A percentile compares a stretch with the other conserved stretches of the same genome.
phyloP scores from a whole-genome alignment of 306 rosid genomes.

The Acacia melanoxylon region DNA sequence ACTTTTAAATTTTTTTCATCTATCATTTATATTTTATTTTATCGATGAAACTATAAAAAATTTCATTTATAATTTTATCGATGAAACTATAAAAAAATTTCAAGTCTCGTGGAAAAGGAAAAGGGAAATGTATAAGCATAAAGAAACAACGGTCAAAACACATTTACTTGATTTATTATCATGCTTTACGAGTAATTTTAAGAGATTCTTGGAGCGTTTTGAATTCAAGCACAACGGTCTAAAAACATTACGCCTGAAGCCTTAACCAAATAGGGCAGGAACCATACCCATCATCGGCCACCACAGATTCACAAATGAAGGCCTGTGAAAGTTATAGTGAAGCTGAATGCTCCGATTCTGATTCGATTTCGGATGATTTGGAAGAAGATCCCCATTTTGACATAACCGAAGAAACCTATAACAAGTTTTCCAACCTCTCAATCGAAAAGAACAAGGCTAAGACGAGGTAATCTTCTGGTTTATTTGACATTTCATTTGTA shows the following conservation, averaged over 20 bases:
- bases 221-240: constrained; percentile 2
- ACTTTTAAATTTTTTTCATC: no score
- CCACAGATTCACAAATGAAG: constrained; percentile 6
- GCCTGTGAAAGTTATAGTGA: constrained; percentile 28
- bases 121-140: neutral
- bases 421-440: constrained; percentile 49
- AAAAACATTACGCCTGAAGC: neutral
- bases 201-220: neutral
- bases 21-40: no score
- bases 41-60: no score
- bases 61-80: no score
- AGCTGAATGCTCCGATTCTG: constrained; percentile 41
- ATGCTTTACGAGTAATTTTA: no score
- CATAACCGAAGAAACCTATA: constrained; percentile 46
- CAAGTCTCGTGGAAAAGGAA: neutral
- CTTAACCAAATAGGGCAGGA: neutral
- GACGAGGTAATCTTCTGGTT: constrained; percentile 37
- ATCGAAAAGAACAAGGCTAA: constrained; percentile 38
- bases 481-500: constrained; percentile 4
- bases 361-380: constrained; percentile 39
- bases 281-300: constrained; percentile 45
- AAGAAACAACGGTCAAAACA: neutral
- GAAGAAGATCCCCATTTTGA: constrained; percentile 44
- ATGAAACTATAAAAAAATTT: neutral
- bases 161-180: neutral